Conservation (phyloP, 1,139 yeast species). For the Yamadazyma triangularis region DNA sequence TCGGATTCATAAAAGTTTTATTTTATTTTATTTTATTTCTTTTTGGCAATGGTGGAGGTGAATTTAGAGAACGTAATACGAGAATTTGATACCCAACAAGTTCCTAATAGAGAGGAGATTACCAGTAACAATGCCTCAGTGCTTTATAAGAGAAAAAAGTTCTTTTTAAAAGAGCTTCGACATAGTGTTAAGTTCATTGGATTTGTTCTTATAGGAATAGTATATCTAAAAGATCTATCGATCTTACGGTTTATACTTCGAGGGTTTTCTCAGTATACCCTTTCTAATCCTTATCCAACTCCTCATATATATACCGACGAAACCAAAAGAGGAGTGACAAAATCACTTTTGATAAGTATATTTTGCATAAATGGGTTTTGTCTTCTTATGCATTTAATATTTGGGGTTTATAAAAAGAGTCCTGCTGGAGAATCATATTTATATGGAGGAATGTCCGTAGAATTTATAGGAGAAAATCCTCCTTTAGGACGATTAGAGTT, state of each 20-base stretch:
- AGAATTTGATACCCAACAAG: conserved; percentile 25
- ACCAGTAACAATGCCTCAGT: conserved; percentile 29
- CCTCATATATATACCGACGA: conserved; percentile 19
- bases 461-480: conserved; percentile 38
- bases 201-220: conserved; percentile 23
- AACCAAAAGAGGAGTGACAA: conserved; percentile 22
- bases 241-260: conserved; percentile 23
- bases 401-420: conserved; percentile 20
- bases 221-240: conserved; percentile 36
- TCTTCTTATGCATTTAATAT: conserved; percentile 23
- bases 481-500: conserved; percentile 25
- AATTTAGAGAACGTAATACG: conserved; percentile 9
- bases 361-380: conserved; percentile 23
- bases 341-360: conserved; percentile 23
- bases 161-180: conserved; percentile 31
- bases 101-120: conserved; percentile 38
- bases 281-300: conserved; percentile 24
- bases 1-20: too few relatives aligned
- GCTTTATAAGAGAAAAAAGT: conserved; percentile 37
- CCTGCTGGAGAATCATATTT: conserved; percentile 15
- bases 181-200: conserved; percentile 27
- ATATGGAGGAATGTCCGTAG: conserved; percentile 34
- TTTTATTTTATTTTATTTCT: too few relatives aligned
- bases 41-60: background rate
- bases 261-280: conserved; percentile 24